Base-by-base conservation (phyloP, 345 rosid species). In the Eucalyptus cloeziana region DNA sequence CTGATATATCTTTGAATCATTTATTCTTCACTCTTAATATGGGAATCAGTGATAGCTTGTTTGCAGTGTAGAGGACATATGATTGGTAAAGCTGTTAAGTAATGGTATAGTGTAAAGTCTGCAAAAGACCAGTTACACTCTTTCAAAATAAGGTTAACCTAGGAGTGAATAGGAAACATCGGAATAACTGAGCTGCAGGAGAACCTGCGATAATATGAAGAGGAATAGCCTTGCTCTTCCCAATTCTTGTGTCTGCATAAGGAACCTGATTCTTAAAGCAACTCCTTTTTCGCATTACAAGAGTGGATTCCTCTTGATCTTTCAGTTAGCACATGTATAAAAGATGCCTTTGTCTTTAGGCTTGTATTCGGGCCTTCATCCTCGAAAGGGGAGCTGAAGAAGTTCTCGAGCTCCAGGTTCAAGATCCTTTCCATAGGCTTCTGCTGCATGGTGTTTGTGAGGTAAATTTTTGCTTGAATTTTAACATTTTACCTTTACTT, bases 371-470 rank as follows among this genome's bases (percentile, higher is more conserved):
- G 86, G 90, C 93, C 27, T 96, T 96, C 92, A 91, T 96, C 71
- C 89, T 90, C 50, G 96, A 93, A 85, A 90, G 94, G 30, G 87
- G 87, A 85, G 94, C 93, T 87, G 96, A 92, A 69, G 96, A 96
- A 50, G 92, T 92, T 87, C 98, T 97, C 76, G 91, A 91, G 43
- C 92, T 96, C 54, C 91, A 88, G 90, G 97, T 97, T 91, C 98
- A 95, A 93, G 99, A 97, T 89, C 96, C 99, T 45, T 97, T 97
- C 86, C 98, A 94, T 58, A 92, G 99, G 92, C 93, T 97, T 92
- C 90, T 97, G 91, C 93, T 97, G 90, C 99, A 97, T 87, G 99
- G 98, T 91, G 97, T 96, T 83, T 96, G 99, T 89, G 99, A 97
- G 98, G 99, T 96, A 94, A 94, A 10, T 49, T n/a, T 67, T 67